Evolutionary conservation across 768 basidiomycete genomes (phyloP).

Genomic region (Amanita rubescens): DNA sequence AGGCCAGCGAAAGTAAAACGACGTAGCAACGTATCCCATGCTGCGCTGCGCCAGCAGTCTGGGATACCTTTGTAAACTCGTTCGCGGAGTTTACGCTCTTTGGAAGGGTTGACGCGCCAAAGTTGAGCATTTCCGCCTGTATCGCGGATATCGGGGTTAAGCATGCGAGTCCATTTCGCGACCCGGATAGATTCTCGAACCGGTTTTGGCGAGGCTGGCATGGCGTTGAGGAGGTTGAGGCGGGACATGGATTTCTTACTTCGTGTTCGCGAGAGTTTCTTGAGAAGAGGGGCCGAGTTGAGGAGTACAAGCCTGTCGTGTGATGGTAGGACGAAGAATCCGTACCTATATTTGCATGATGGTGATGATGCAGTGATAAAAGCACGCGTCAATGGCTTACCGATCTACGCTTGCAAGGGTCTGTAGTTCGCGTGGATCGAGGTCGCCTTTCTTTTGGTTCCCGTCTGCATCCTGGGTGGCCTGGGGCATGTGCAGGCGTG

Average conservation of each 20-base stretch:
- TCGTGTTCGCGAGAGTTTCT: conserved; percentile 42
- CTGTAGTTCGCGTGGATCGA: conserved; percentile 67
- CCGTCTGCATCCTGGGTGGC: conserved; percentile 53
- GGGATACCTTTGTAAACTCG: conserved; percentile 94
- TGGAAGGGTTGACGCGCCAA: conserved; percentile 64
- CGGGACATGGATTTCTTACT: conserved; percentile 39
- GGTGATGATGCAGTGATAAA: too few relatives aligned
- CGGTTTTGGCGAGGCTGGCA: conserved; percentile 41
- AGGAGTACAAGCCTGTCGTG: conserved; percentile 82
- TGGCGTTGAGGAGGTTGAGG: conserved; percentile 35
- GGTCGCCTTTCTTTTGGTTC: conserved; percentile 55
- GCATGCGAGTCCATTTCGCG: conserved; percentile 92
- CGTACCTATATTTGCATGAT: conserved; percentile 63
- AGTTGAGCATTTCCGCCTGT: conserved; percentile 66
- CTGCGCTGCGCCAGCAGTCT: conserved; percentile 90
- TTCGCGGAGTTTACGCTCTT: conserved; percentile 60
- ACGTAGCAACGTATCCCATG: conserved; percentile 80
- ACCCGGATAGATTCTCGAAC: conserved; percentile 72
- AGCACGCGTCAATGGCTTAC: conserved; percentile 40
- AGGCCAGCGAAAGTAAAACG: conserved; percentile 39
- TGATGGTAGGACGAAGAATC: conserved; percentile 76
- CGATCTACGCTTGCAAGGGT: conserved; percentile 78
- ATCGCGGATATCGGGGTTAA: conserved; percentile 60
- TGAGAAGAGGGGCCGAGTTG: conserved; percentile 51
- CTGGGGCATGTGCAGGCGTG: conserved; percentile 48